phyloP scores from a whole-genome alignment of 345 rosid genomes.

The Camelina hispida region DNA sequence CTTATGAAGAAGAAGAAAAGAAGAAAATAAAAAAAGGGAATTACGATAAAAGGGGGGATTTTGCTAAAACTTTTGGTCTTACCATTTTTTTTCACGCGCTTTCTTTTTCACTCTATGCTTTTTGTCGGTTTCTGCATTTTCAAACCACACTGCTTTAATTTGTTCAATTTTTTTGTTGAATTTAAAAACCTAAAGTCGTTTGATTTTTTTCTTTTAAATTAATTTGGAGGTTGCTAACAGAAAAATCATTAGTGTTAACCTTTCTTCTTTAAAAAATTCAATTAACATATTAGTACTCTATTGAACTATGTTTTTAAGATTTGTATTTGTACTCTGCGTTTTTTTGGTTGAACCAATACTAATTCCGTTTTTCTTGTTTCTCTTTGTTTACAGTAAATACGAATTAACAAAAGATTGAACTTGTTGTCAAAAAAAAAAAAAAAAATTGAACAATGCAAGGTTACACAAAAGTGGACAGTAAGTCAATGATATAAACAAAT shows the following conservation, averaged over 20 bases:
- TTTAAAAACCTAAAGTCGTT: constrained; percentile 19
- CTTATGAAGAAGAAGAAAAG: constrained; percentile 25
- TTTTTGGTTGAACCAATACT: not conserved
- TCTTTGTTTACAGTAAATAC: not conserved
- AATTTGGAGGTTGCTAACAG: constrained; percentile 22
- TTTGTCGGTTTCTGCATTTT: constrained; percentile 43
- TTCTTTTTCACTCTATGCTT: constrained; percentile 38
- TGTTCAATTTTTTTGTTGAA: not conserved
- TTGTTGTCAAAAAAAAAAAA: too few species aligned
- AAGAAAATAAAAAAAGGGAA: not conserved
- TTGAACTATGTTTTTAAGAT: not conserved
- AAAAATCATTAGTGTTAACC: not conserved
- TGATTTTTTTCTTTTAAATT: not conserved
- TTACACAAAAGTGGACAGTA: not conserved
- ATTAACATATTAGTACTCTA: not conserved
- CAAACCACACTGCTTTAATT: constrained; percentile 23
- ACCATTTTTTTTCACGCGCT: constrained; percentile 41
- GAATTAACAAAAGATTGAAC: too few species aligned
- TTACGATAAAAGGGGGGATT: not conserved
- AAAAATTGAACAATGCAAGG: not conserved
- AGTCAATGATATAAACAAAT: not conserved
- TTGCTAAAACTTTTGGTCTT: constrained; percentile 1
- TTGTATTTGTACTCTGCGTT: not conserved
- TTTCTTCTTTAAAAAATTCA: not conserved
- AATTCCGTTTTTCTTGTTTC: not conserved